Base-by-base conservation (phyloP, 1,284 basidiomycete genomes). In the Microstroma glucosiphilum region DNA sequence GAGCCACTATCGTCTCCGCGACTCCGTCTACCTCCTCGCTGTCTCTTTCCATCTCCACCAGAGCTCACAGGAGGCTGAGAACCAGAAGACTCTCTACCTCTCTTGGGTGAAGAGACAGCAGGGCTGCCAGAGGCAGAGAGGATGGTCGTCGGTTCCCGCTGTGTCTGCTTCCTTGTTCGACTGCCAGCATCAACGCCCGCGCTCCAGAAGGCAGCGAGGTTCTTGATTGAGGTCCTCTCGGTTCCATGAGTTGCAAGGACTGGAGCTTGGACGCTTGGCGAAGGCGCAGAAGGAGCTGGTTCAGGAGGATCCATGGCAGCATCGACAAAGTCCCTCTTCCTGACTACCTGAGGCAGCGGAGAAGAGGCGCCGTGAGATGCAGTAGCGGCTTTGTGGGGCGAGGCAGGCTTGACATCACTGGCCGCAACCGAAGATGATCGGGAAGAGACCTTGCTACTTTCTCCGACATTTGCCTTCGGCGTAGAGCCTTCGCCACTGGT, bases 181-280 rank as follows among this genome's bases (percentile, higher is more conserved):
- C 72, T 66, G 19, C 70, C 71, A 15, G 61, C 61, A 23, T 63
- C 70, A 2, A 76, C 69, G 15, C 77, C 77, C 1, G 73, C 77
- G 6, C 71, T 72, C 77, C 77, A 79, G 58, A 75, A 75, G 26
- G 76, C 67, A 9, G 77, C 76, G 25, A 79, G 64, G 40, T 79
- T 79, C 37, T 70, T 72, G 21, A 76, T 67, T 4, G 76, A 78
- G 13, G 77, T 79, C n/a, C 77, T 69, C 58, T 69, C 71, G 23
- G 70, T 61, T 9, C 77, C 77, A n/a, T 69, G 68, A 1, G 77
- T 79, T 12, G 76, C 77, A 42, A 79, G 57, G 19, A 66, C 73
- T 23, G 68, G 55, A n/a, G 58, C 42, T 23, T 58, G 57, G n/a
- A 58, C 57, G 2, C 53, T 59, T 30, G 60, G 62, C 11, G 65